Base-by-base conservation (phyloP, 2,329 filamentous ascomycete genomes). In the Cercospora nicotianae region DNA sequence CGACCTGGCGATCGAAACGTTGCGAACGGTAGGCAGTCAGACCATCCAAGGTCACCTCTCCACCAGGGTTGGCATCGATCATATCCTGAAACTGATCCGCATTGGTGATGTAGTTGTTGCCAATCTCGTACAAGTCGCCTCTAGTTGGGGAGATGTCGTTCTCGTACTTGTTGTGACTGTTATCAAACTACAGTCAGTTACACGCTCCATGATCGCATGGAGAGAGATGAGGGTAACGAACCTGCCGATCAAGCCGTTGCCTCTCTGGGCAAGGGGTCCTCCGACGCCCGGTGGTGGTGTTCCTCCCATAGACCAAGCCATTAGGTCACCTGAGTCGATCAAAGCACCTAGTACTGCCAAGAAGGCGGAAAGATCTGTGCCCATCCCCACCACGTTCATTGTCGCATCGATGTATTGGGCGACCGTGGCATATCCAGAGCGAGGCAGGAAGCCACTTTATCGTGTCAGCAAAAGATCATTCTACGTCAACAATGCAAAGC, bases 141-240 rank as follows among this genome's bases (percentile, higher is more conserved):
- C 78, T 69, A 6, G 74, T 76, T 1, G 78, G 77, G 3, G 75
- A 78, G 5, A 69, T 75, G 61, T 80, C 78, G 36, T 69, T 71
- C 72, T 80, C 78, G 66, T 79, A 80, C 68, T 78, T 76, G 71
- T 77, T 78, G 72, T 79, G 77, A 5, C 42, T 48, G 20, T 48
- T 23, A 28, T 28, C 26, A 3, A 5, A 10, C 9, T 5, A 10
- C 20, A 48, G 42, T 48, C n/a, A 48, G 42, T 5, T 6, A 10
- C n/a, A 18, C 3, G 5, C 5, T 20, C 42, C 42, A 10, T 10
- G 1, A 3, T 23, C 18, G 42, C 12, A 23, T 12, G 8, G 3
- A 5, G 12, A 18, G 20, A 10, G 18, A 3, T 8, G 4, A 23
- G 42, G 9, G 8, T 13, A 16, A 48, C 42, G 9, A 10, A 48